A percentile compares a stretch with the other conserved stretches of the same genome.
Evolutionary conservation across 2,329 filamentous ascomycete species (phyloP).

Genomic region (Cercospora sesami): DNA sequence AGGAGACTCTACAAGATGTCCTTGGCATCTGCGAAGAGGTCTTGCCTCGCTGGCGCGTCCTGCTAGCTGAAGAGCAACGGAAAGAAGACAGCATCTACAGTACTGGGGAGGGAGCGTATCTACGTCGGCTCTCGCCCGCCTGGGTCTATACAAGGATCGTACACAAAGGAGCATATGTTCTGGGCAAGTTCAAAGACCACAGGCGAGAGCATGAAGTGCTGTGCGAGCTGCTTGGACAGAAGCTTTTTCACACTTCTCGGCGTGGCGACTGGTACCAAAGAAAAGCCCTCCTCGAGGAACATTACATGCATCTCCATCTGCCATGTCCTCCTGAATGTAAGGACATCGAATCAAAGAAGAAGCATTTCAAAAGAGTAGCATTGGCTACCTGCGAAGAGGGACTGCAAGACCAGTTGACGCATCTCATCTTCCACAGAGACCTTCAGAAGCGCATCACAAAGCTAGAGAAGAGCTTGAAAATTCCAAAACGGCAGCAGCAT

Average conservation of each 20-base stretch:
- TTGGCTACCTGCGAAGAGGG: conserved; percentile 80
- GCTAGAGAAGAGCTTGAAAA: conserved; percentile 78
- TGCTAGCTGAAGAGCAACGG: conserved; percentile 71
- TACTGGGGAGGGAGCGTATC: conserved; percentile 80
- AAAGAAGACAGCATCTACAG: conserved; percentile 79
- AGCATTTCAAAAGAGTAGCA: conserved; percentile 76
- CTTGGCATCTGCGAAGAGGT: conserved; percentile 71
- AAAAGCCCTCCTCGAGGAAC: conserved; percentile 89
- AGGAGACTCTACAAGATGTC: conserved; percentile 65
- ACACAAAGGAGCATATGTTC: conserved; percentile 77
- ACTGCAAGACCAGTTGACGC: conserved; percentile 82
- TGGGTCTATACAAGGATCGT: conserved; percentile 93
- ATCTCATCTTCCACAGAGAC: conserved; percentile 91
- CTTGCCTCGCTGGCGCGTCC: conserved; percentile 74
- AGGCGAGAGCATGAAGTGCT: conserved; percentile 72
- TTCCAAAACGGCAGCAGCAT: conserved; percentile 84
- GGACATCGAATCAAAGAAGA: conserved; percentile 66
- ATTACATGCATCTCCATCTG: conserved; percentile 75
- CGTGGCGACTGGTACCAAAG: conserved; percentile 94
- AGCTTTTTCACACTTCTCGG: conserved; percentile 79
- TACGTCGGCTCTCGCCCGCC: conserved; percentile 84
- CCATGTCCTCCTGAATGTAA: conserved; percentile 47
- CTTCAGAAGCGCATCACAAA: conserved; percentile 91
- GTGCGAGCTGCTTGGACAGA: conserved; percentile 72
- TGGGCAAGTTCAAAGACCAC: conserved; percentile 75